Evolutionary conservation across 306 rosid species (phyloP).

Genomic region (Parietaria judaica): DNA sequence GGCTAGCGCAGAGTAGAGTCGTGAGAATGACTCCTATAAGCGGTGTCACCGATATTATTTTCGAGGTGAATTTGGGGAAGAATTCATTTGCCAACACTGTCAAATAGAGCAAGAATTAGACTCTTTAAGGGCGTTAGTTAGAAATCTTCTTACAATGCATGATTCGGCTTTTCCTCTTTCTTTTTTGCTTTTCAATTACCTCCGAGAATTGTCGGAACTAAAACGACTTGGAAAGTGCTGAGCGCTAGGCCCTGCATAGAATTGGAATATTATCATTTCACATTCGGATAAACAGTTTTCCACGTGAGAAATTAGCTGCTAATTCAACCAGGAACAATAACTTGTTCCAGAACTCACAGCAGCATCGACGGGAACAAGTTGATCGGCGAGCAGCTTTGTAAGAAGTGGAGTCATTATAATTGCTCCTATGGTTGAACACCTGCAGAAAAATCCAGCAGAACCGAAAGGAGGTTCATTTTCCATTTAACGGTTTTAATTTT

Average conservation of each 20-base stretch:
- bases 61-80: conserved; percentile 88
- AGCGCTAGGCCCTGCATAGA: conserved; percentile 68
- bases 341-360: conserved; percentile 48
- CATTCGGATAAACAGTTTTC: neutral
- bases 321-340: neutral
- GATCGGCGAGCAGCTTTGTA: conserved; percentile 93
- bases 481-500: no score
- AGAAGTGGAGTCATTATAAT: conserved; percentile 88
- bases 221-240: conserved; percentile 96
- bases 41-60: conserved; percentile 65
- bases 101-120: conserved; percentile 25
- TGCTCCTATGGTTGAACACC: conserved; percentile 92
- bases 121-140: conserved; percentile 12
- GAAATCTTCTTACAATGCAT: neutral
- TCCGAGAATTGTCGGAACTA: conserved; percentile 82
- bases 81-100: conserved; percentile 86
- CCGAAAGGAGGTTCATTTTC: conserved; percentile 1
- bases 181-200: conserved; percentile 37
- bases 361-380: conserved; percentile 94
- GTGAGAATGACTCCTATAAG: conserved; percentile 86
- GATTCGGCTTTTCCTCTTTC: neutral
- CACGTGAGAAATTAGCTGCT: neutral
- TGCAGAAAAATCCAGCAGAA: conserved; percentile 23
- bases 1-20: conserved; percentile 88
- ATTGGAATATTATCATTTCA: neutral